These are phyloP conservation scores for Colletotrichum sp. DNA, from an alignment of 2,329 filamentous ascomycete species.

Conservation along the genomic window DNA sequence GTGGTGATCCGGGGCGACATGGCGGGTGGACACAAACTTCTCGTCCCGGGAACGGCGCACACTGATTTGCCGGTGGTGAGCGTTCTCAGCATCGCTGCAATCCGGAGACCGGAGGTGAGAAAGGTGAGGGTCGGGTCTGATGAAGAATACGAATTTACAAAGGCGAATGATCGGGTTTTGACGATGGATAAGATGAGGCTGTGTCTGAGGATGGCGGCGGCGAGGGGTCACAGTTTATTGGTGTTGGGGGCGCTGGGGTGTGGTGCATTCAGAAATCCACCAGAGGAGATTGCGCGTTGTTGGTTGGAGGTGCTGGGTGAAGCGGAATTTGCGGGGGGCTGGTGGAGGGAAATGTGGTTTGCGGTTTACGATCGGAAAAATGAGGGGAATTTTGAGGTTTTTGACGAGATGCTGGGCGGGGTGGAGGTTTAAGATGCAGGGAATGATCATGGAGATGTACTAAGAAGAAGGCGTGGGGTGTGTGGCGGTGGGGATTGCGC, in stretches of 20 bases:
- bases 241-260: constrained; percentile 75
- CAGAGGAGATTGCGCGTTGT: constrained; percentile 63
- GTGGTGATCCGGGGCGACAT: constrained; percentile 61
- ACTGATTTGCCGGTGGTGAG: constrained; percentile 55
- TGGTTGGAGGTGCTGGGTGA: constrained; percentile 67
- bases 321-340: constrained; percentile 65
- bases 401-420: constrained; percentile 47
- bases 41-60: constrained; percentile 37
- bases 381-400: constrained; percentile 56
- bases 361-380: constrained; percentile 57
- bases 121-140: constrained; percentile 23
- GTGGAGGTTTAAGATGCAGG: constrained; percentile 28
- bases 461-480: not conserved
- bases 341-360: constrained; percentile 70
- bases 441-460: not conserved
- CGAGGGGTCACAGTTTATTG: constrained; percentile 58
- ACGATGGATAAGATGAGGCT: constrained; percentile 69
- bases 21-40: constrained; percentile 48
- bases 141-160: constrained; percentile 41
- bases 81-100: constrained; percentile 65
- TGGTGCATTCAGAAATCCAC: constrained; percentile 69
- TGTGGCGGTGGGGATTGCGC: no score
- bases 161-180: constrained; percentile 49
- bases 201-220: constrained; percentile 63
- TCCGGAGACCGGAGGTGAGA: constrained; percentile 42